These are phyloP conservation scores for Ocimum tenuiflorum DNA, from an alignment of 257 asterid species.

Conservation along the genomic window DNA sequence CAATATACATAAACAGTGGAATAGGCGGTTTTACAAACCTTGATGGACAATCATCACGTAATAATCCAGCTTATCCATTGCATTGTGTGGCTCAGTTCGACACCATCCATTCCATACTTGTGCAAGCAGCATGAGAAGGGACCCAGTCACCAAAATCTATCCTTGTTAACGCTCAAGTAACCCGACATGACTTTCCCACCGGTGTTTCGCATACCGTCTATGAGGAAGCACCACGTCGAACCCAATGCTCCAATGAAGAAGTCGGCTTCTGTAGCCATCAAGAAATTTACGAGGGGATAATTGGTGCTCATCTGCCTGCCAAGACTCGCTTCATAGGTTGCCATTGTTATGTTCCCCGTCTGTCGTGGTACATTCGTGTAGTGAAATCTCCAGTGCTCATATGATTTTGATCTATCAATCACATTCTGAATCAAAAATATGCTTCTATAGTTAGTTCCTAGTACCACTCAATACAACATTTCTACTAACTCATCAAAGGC, in stretches of 20 bases:
- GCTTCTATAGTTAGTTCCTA: background rate
- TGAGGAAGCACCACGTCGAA: constrained; percentile 86
- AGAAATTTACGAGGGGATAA: constrained; percentile 83
- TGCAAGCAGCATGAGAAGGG: no score
- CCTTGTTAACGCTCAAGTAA: constrained; percentile 90
- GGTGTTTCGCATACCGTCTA: constrained; percentile 91
- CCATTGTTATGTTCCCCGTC: constrained; percentile 76
- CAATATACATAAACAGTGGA: background rate
- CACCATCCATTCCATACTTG: no score
- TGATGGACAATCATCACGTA: background rate
- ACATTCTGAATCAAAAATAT: constrained; percentile 58
- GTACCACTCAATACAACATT: background rate
- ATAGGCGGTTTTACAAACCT: background rate
- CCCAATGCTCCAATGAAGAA: constrained; percentile 89
- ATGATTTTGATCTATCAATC: constrained; percentile 45
- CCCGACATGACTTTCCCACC: constrained; percentile 95
- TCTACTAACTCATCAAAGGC: background rate
- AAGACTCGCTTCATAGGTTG: constrained; percentile 76
- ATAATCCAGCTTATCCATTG: background rate
- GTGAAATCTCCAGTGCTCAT: constrained; percentile 61
- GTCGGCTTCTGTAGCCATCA: constrained; percentile 94
- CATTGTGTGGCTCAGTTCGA: no score
- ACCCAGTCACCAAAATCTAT: constrained; percentile 89
- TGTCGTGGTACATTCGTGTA: constrained; percentile 82
- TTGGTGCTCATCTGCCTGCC: constrained; percentile 90